Evolutionary conservation across 495 filamentous ascomycete species (phyloP), one percentile per base, ranked within the genome.

Genomic region (Neurospora sp.): DNA sequence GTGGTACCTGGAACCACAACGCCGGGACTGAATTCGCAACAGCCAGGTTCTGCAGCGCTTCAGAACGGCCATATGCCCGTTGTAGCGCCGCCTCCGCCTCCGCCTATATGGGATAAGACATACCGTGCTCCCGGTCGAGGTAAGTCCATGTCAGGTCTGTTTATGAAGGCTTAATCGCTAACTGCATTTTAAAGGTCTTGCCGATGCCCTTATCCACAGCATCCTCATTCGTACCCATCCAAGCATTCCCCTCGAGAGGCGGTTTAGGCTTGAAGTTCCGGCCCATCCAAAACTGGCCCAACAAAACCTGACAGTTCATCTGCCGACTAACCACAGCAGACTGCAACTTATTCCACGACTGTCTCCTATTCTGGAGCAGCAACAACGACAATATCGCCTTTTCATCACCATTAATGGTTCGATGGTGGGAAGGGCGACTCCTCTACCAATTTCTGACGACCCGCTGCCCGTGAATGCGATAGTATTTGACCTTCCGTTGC

Each of bases 181-280:
- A 75, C 65, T 39, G 1, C 20, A 0, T 22, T 68, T 10, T 38
- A 3, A 72, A 78, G 82, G 78, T 70, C 41, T 74, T 14, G 69
- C 77, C 41, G 87, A 91, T 76, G 89, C 92, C 18, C 82, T 94
- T 47, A 87, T 94, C 71, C 85, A 85, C 38, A 91, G 87, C 69
- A 79, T 94, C 47, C 83, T 86, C 35, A 79, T 97, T n/a, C 79
- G 82, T 44, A 90, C 91, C 3, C 91, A 93, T 79, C 87, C 89
- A 4, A 84, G 84, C 2, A 82, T 93, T 39, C 87, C 85, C 31
- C 78, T 89, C 18, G 82, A 86, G 37, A 80, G 81, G 5, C 82
- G 80, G 59, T 87, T 91, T 78, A 80, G 82, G 37, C 77, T 90
- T 39, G 83, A 89, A 53, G 80, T 95, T 59, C 84, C 87, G 0